Conservation (phyloP, 768 basidiomycete species). For the Xanthoconium stramineum region DNA sequence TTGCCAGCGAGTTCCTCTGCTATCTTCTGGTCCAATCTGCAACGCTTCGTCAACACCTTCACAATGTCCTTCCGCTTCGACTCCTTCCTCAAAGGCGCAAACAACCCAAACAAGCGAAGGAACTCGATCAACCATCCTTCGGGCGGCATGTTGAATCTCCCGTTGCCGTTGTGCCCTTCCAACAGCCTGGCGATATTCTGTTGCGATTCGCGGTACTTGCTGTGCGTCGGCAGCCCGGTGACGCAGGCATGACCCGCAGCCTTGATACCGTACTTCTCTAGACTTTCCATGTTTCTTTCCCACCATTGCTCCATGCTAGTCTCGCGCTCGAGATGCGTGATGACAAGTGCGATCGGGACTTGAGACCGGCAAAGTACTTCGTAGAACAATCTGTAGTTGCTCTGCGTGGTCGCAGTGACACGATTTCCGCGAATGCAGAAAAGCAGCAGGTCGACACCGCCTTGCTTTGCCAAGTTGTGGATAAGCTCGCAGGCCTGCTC, state of each 20-base stretch:
- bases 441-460: conserved; percentile 40
- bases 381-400: conserved; percentile 42
- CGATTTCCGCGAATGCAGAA: conserved; percentile 42
- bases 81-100: conserved; percentile 20
- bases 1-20: conserved; percentile 22
- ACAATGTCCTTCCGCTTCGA: conserved; percentile 22
- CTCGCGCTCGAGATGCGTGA: conserved; percentile 42
- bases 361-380: conserved; percentile 38
- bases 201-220: conserved; percentile 27
- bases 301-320: conserved; percentile 35
- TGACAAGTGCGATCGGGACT: conserved; percentile 31
- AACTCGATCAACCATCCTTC: conserved; percentile 26
- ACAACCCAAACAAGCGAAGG: conserved; percentile 24
- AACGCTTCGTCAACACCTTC: conserved; percentile 30
- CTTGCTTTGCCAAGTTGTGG: conserved; percentile 22
- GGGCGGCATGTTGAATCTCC: conserved; percentile 26
- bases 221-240: conserved; percentile 29
- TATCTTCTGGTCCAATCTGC: conserved; percentile 17
- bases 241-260: conserved; percentile 35
- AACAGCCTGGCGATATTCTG: conserved; percentile 17
- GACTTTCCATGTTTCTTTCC: conserved; percentile 23
- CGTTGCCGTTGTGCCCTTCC: conserved; percentile 6
- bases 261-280: conserved; percentile 26
- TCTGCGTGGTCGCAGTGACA: conserved; percentile 34
- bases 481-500: conserved; percentile 34